Base-by-base conservation (phyloP, 352 stramenopile species). In the Pythium dissimile region DNA sequence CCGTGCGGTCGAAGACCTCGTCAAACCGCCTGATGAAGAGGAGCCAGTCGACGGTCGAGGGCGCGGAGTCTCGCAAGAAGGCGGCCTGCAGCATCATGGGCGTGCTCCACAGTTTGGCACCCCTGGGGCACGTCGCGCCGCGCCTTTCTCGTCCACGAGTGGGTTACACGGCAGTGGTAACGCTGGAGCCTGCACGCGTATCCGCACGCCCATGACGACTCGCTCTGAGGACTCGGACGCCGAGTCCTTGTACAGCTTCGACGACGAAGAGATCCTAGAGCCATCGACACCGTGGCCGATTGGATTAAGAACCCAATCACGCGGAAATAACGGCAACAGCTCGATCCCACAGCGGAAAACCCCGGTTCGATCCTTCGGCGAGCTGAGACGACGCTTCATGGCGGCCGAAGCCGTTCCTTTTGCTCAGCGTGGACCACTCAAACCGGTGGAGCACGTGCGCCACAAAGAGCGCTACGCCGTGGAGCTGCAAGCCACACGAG, bases 251-350 rank as follows among this genome's bases (percentile, higher is more conserved):
- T 85, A 79, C 49, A 69, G 67, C 62, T 81, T 84, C 20, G 73
- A 88, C 39, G 75, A 85, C 42, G 77, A 88, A 35, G 73, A 80
- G 54, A 85, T 88, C 47, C 16, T 80, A 2, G 54, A 68, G 6
- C 59, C 73, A 12, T 86, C 76, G 7, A 73, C 69, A 7, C 77
- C 74, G 13, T 87, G 74, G 72, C 74, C 73, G 0, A 11, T 56
- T 12, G 42, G 43, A 35, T 32, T 59, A 10, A 16, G 27, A 16
- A 20, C 58, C 1, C 1, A 31, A 6, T 60, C 58, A n/a, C 41
- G 42, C 13, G 44, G 43, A 15, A 60, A 56, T 35, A 66, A 56
- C n/a, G 21, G 20, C 13, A 20, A 26, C 3, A 12, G 12, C 15
- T 10, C 1, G 4, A 21, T 59, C 10, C 45, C 37, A 5, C 39